Percentiles rank a stretch among this genome's conserved stretches.
phyloP scores from a whole-genome alignment of 1,284 basidiomycete genomes.

The Malassezia caprae region DNA sequence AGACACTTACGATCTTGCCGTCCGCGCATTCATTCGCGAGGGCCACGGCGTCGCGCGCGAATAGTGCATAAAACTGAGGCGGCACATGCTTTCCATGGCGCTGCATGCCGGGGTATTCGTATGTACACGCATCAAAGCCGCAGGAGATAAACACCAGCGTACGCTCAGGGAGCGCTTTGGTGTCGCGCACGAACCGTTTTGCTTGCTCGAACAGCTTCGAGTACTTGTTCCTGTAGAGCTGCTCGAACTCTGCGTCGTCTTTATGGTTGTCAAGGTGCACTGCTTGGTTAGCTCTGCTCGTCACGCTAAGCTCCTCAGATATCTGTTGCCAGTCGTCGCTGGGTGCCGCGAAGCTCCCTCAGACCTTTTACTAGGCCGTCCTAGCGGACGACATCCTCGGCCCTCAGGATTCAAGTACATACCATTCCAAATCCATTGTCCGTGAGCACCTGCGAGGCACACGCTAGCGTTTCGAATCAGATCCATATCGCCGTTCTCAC shows the following conservation, averaged over 20 bases:
- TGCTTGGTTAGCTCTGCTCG: conserved; percentile 51
- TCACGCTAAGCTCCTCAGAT: neutral
- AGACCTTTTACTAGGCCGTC: conserved; percentile 38
- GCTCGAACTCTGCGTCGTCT: conserved; percentile 67
- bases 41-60: conserved; percentile 62
- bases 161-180: conserved; percentile 59
- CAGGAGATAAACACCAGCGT: conserved; percentile 57
- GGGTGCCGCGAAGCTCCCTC: conserved; percentile 15
- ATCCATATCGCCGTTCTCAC: conserved; percentile 73
- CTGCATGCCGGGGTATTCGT: conserved; percentile 84
- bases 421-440: conserved; percentile 62
- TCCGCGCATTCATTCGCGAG: conserved; percentile 61
- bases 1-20: conserved; percentile 70
- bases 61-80: conserved; percentile 71
- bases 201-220: conserved; percentile 63
- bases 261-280: conserved; percentile 72
- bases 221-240: conserved; percentile 64
- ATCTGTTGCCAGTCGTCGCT: conserved; percentile 4
- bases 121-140: conserved; percentile 87
- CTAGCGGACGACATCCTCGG: conserved; percentile 2
- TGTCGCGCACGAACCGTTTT: conserved; percentile 61
- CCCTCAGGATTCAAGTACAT: neutral
- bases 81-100: conserved; percentile 84
- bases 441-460: conserved; percentile 68
- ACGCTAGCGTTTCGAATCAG: conserved; percentile 71